These are phyloP conservation scores for Hypholoma sublateritium DNA, from an alignment of 768 basidiomycete species.

Conservation along the genomic window DNA sequence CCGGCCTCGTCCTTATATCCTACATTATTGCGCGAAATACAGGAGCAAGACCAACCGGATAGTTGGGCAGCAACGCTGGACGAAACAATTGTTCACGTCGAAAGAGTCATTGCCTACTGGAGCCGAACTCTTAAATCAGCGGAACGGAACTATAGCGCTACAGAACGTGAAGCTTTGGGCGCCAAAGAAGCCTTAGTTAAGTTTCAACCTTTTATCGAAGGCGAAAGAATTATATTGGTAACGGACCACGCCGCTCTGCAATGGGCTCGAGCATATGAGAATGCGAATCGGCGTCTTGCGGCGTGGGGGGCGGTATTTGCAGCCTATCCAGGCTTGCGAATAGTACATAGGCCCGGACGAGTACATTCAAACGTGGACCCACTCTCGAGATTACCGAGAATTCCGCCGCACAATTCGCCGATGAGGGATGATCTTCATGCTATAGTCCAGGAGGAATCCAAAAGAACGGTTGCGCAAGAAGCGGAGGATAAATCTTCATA, in stretches of 20 bases:
- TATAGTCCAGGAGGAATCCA: constrained; percentile 6
- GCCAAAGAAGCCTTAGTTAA: constrained; percentile 21
- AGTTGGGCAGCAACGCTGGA: constrained; percentile 12
- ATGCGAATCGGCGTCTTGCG: constrained; percentile 22
- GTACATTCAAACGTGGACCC: constrained; percentile 34
- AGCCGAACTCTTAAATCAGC: constrained; percentile 21
- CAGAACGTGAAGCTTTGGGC: constrained; percentile 27
- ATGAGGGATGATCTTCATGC: constrained; percentile 5
- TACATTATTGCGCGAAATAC: background rate
- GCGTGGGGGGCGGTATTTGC: constrained; percentile 33
- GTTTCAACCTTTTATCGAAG: constrained; percentile 36
- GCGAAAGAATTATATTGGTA: constrained; percentile 24
- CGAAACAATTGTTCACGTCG: constrained; percentile 26
- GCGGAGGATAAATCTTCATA: constrained; percentile 3
- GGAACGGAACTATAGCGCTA: constrained; percentile 29
- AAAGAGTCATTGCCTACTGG: constrained; percentile 32
- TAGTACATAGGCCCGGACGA: constrained; percentile 30
- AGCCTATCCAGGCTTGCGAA: constrained; percentile 27
- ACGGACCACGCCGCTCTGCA: constrained; percentile 25
- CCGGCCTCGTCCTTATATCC: background rate
- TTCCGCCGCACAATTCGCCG: constrained; percentile 17
- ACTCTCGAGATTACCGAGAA: constrained; percentile 13
- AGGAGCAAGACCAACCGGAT: background rate
- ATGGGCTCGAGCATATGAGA: constrained; percentile 23
- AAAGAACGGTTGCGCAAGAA: background rate